phyloP scores from a whole-genome alignment of 768 basidiomycete genomes.

The Pulveroboletus frians region DNA sequence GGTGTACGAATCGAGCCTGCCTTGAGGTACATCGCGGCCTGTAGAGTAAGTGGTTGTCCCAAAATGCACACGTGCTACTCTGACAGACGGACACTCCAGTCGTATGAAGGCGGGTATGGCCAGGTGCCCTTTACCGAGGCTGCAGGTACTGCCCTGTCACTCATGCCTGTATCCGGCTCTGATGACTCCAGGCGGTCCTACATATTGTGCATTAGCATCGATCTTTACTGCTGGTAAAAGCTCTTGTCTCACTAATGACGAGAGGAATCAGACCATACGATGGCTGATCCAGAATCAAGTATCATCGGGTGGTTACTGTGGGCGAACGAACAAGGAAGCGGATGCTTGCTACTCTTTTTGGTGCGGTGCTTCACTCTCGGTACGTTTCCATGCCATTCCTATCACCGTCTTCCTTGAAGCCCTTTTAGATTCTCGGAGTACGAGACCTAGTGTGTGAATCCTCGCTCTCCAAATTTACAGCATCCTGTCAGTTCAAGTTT shows the following conservation, averaged over 20 bases:
- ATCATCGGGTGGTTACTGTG: constrained; percentile 73
- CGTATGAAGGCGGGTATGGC: constrained; percentile 91
- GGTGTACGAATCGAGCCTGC: constrained; percentile 60
- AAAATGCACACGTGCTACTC: background rate
- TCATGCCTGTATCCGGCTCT: background rate
- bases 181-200: constrained; percentile 68
- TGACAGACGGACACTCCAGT: constrained; percentile 41
- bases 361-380: constrained; percentile 78
- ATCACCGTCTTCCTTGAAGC: constrained; percentile 1
- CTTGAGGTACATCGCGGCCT: constrained; percentile 58
- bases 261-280: constrained; percentile 53
- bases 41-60: constrained; percentile 50
- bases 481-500: constrained; percentile 76
- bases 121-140: constrained; percentile 79
- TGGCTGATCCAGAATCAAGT: constrained; percentile 76
- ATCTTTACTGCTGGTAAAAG: constrained; percentile 45
- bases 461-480: constrained; percentile 60
- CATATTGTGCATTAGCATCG: constrained; percentile 85
- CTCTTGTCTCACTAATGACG: constrained; percentile 26
- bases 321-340: constrained; percentile 79
- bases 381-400: constrained; percentile 31
- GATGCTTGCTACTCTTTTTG: constrained; percentile 98
- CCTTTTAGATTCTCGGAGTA: constrained; percentile 61
- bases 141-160: constrained; percentile 51
- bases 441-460: constrained; percentile 50